Evolutionary conservation across 1,284 basidiomycete genomes (phyloP), one percentile per base, ranked within the genome.

Genomic region (Pyrrhoderma lamaoense): DNA sequence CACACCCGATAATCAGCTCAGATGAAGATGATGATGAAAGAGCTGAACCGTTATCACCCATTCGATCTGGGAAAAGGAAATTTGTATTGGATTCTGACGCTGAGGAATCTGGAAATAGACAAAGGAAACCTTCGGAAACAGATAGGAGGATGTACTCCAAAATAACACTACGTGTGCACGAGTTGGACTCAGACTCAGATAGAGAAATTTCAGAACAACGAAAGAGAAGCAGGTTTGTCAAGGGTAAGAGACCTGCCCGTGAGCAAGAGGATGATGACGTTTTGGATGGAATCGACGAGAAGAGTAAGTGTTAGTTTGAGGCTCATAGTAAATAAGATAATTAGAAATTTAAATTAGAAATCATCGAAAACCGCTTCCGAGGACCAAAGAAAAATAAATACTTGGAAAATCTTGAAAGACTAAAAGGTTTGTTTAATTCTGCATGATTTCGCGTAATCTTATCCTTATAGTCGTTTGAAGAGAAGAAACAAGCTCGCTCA

Each of bases 321-420:
- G 8, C 59, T 61, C 8, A 35, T 36, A n/a, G 50, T 36, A 38
- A 23, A 38, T n/a, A n/a, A n/a, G n/a, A n/a, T n/a, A n/a, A n/a
- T n/a, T n/a, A n/a, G n/a, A n/a, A n/a, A n/a, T n/a, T n/a, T n/a
- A n/a, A n/a, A n/a, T n/a, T 56, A 89, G 82, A 70, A 51, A 82
- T 90, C 22, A 66, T 89, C 43, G 70, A 80, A 31, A 68, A 66
- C 5, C 79, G 88, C 36, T 64, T 89, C 21, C 78, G 88, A 34
- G 65, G 67, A 19, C 70, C 45, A 21, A 85, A 79, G 62, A 73
- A 74, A 61, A 76, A 77, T 11, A 57, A 64, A 3, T 88, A 77
- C 61, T 79, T 84, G 58, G 72, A 72, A 60, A 83, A 77, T 57
- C 64, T 90, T 3, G 82, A 84, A 55, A 77, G 67, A 55, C 60